Evolutionary conservation across 2,329 filamentous ascomycete species (phyloP).

Genomic region (Macrophomina pseudophaseolina): DNA sequence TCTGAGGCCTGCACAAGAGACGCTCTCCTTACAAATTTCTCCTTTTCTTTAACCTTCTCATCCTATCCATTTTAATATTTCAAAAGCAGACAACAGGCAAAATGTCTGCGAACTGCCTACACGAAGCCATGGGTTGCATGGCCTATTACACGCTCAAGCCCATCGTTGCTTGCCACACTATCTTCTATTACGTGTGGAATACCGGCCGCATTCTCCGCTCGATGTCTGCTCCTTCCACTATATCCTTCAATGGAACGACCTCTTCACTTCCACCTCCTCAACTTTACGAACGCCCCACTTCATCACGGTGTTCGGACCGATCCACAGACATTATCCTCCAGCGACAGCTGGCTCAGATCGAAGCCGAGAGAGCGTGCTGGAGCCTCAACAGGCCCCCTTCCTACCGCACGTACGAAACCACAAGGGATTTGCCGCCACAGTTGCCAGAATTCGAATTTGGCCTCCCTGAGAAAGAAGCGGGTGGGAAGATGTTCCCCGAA

Average conservation of each 20-base stretch:
- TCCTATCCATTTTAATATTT: too few relatives aligned
- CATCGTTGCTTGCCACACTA: slow-evolving; percentile 5
- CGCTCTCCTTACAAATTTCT: not conserved
- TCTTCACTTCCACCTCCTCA: not conserved
- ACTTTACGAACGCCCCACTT: not conserved
- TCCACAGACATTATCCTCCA: not conserved
- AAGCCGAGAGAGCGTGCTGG: slow-evolving; percentile 2
- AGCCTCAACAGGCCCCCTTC: not conserved
- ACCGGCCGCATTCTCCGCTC: not conserved
- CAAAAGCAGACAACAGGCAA: not conserved
- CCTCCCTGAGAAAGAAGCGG: too few relatives aligned
- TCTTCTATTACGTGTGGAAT: not conserved
- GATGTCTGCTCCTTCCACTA: not conserved
- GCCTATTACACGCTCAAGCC: slow-evolving; percentile 12
- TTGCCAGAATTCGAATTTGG: too few relatives aligned
- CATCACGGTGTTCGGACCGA: not conserved
- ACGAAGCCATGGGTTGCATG: not conserved
- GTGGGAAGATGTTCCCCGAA: too few relatives aligned
- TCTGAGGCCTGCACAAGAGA: too few relatives aligned
- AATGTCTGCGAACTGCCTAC: not conserved
- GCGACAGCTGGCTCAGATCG: not conserved
- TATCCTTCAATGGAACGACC: not conserved
- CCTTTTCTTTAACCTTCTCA: not conserved
- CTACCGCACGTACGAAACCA: not conserved
- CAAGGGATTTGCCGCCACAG: too few relatives aligned